A percentile compares a stretch with the other conserved stretches of the same genome.
phyloP scores from a whole-genome alignment of 371 early-diverging fungal genomes.

The Mortierella sp. region DNA sequence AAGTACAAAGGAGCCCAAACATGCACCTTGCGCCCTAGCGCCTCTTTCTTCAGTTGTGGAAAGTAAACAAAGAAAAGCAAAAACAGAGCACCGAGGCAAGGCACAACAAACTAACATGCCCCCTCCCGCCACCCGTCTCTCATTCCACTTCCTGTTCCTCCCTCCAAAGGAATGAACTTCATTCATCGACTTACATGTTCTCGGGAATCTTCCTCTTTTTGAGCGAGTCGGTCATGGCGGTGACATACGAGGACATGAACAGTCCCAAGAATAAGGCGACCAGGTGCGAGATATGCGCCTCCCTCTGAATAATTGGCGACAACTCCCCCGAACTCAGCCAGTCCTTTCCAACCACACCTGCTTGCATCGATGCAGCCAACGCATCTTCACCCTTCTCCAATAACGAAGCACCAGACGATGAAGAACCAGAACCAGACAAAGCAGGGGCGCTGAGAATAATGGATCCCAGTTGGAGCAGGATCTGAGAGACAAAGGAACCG shows the following conservation, averaged over 20 bases:
- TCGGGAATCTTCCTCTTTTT: conserved; percentile 50
- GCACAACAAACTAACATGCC: not conserved
- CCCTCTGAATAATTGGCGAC: conserved; percentile 43
- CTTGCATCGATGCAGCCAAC: not conserved
- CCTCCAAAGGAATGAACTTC: not conserved
- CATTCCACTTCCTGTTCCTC: not conserved
- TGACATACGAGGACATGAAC: conserved; percentile 57
- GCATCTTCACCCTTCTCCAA: not conserved
- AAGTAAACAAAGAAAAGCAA: not conserved
- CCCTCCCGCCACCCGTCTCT: not conserved
- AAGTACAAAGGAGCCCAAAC: not conserved
- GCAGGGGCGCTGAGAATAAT: conserved; percentile 22
- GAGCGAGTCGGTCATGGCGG: conserved; percentile 50
- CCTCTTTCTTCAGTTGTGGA: not conserved
- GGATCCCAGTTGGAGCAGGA: conserved; percentile 41
- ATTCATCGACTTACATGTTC: conserved; percentile 34
- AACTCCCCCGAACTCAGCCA: conserved; percentile 40
- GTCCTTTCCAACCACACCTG: conserved; percentile 13
- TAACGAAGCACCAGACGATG: not conserved
- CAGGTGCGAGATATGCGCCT: conserved; percentile 48
- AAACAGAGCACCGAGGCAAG: not conserved
- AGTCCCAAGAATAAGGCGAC: conserved; percentile 48
- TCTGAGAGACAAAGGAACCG: conserved; percentile 42
- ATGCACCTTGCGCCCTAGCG: not conserved
- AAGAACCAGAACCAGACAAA: not conserved